phyloP scores from a whole-genome alignment of 2,329 filamentous ascomycete genomes.

The Aureobasidium vineae region DNA sequence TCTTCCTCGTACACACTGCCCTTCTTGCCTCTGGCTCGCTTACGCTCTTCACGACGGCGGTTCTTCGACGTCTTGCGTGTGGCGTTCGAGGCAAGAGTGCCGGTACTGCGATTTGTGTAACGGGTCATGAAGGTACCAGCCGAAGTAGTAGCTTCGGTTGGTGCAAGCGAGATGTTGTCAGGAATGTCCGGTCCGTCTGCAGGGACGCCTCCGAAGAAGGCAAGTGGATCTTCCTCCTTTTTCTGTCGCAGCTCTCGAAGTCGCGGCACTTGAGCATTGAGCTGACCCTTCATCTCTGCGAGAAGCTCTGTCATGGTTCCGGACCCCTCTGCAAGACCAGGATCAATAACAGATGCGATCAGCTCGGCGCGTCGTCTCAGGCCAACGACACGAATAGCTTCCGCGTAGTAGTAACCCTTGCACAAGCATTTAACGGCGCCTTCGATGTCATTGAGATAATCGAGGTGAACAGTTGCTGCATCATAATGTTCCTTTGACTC shows the following conservation, averaged over 20 bases:
- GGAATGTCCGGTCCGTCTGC: slow-evolving; percentile 66
- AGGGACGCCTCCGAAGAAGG: slow-evolving; percentile 71
- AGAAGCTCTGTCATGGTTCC: slow-evolving; percentile 84
- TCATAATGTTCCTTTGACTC: slow-evolving; percentile 82
- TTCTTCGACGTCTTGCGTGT: slow-evolving; percentile 85
- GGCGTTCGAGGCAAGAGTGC: slow-evolving; percentile 69
- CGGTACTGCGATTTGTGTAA: slow-evolving; percentile 73
- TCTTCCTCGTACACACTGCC: slow-evolving; percentile 98
- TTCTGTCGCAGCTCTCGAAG: slow-evolving; percentile 77
- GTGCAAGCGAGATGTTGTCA: slow-evolving; percentile 88
- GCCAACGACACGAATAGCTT: slow-evolving; percentile 76
- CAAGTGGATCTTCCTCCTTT: slow-evolving; percentile 78
- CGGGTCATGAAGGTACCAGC: slow-evolving; percentile 80
- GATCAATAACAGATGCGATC: slow-evolving; percentile 68
- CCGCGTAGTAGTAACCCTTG: slow-evolving; percentile 81
- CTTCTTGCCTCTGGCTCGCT: slow-evolving; percentile 90
- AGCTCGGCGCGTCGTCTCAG: slow-evolving; percentile 61
- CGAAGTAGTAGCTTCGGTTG: slow-evolving; percentile 76
- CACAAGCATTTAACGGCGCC: slow-evolving; percentile 74
- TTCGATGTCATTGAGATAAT: slow-evolving; percentile 73
- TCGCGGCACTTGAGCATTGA: slow-evolving; percentile 80
- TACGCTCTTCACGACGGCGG: slow-evolving; percentile 84
- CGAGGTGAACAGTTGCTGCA: slow-evolving; percentile 75
- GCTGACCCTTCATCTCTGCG: slow-evolving; percentile 85
- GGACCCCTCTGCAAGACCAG: slow-evolving; percentile 75